Percentiles rank a stretch among this genome's conserved stretches.
These are phyloP conservation scores for Pestalotiopsis sp. DNA, from an alignment of 2,329 filamentous ascomycete genomes.

Conservation along the genomic window DNA sequence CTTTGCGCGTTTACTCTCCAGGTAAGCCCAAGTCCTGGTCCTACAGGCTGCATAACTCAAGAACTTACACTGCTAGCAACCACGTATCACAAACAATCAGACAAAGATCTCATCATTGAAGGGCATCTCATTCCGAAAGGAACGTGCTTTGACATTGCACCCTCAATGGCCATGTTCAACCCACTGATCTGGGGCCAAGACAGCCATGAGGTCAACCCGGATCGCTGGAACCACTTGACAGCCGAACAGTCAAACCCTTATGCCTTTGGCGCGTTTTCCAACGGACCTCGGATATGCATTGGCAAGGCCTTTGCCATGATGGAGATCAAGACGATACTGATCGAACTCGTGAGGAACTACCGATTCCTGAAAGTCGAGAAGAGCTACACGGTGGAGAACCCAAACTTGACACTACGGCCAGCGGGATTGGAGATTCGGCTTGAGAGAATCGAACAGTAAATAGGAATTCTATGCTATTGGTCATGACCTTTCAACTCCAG, in stretches of 20 bases:
- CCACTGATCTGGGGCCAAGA: constrained; percentile 38
- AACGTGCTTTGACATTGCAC: constrained; percentile 35
- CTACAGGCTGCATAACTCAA: neutral
- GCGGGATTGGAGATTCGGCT: neutral
- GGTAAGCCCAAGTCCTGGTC: constrained; percentile 8
- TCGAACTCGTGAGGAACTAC: constrained; percentile 16
- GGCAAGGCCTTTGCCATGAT: constrained; percentile 18
- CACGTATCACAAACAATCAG: constrained; percentile 30
- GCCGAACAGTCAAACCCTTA: constrained; percentile 27
- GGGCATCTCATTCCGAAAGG: constrained; percentile 35
- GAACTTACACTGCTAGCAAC: constrained; percentile 14
- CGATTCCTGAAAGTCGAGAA: constrained; percentile 4
- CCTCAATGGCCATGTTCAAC: constrained; percentile 35
- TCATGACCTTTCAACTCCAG: neutral
- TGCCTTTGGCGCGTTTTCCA: constrained; percentile 28
- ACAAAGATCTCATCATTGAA: constrained; percentile 31
- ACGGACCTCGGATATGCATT: constrained; percentile 20
- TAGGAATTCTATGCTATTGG: neutral
- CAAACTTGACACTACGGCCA: constrained; percentile 4
- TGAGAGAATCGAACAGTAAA: neutral
- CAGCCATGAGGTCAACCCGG: constrained; percentile 35
- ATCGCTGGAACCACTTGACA: constrained; percentile 33
- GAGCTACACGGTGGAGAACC: constrained; percentile 1
- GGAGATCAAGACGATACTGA: constrained; percentile 21
- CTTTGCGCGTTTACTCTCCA: constrained; percentile 35